A percentile compares a stretch with the other conserved stretches of the same genome.
These are phyloP conservation scores for Fomitopsis schrenkii DNA, from an alignment of 1,284 basidiomycete genomes.

Conservation along the genomic window DNA sequence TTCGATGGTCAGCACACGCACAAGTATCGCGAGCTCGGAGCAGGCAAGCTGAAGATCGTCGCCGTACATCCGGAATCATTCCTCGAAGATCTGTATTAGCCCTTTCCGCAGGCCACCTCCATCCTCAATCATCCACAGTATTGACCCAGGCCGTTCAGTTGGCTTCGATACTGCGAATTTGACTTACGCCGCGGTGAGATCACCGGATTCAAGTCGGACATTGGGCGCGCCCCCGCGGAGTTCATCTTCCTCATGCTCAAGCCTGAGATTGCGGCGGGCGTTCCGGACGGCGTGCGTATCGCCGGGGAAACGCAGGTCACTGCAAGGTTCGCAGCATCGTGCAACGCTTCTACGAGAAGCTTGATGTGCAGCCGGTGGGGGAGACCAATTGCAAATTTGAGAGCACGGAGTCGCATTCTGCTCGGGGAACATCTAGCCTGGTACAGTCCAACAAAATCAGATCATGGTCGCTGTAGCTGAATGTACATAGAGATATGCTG, in stretches of 20 bases:
- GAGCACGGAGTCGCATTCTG: no score
- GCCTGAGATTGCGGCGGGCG: conserved; percentile 12
- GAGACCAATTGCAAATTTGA: not conserved
- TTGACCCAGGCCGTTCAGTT: conserved; percentile 9
- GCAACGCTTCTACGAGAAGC: conserved; percentile 8
- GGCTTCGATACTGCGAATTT: conserved; percentile 22
- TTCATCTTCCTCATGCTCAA: conserved; percentile 21
- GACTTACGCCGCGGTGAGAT: conserved; percentile 19
- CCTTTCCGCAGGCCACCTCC: conserved; percentile 7
- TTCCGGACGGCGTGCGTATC: conserved; percentile 22
- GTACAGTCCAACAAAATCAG: no score
- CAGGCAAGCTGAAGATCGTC: conserved; percentile 22
- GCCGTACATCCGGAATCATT: conserved; percentile 24
- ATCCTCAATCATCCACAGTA: no score
- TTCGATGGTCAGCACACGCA: conserved; percentile 18
- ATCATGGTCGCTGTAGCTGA: no score
- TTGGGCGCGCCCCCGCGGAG: conserved; percentile 22
- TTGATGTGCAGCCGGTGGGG: conserved; percentile 7
- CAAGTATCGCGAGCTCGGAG: conserved; percentile 17
- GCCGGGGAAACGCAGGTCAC: conserved; percentile 13
- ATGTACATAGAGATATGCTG: no score
- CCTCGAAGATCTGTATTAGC: conserved; percentile 12
- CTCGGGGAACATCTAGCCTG: no score
- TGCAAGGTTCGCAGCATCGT: conserved; percentile 15
- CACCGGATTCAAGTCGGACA: conserved; percentile 18